Percentiles rank a stretch among this genome's conserved stretches.
Conservation (phyloP, 495 filamentous ascomycete species). For the Clavariopsis aquatica region DNA sequence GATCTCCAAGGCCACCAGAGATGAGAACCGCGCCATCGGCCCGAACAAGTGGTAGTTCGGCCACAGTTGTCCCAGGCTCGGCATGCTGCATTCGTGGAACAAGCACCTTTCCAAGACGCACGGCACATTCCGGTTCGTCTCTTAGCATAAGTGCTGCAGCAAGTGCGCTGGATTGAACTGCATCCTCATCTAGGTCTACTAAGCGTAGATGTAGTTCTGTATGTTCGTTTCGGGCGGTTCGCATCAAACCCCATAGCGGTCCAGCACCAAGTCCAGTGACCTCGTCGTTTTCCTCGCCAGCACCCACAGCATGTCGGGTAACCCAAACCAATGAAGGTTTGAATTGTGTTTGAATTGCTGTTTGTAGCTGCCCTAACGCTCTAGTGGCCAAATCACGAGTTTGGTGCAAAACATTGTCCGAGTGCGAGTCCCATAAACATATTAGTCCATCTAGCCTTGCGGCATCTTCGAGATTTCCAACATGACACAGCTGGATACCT, state of each 20-base stretch:
- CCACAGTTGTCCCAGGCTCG: conserved; percentile 7
- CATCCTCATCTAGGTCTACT: conserved; percentile 36
- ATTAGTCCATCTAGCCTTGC: conserved; percentile 36
- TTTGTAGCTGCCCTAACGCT: conserved; percentile 21
- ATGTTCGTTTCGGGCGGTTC: conserved; percentile 40
- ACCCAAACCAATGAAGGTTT: conserved; percentile 37
- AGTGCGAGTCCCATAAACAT: conserved; percentile 39
- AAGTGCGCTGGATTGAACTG: not conserved
- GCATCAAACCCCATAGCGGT: conserved; percentile 41
- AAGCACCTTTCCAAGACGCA: not conserved
- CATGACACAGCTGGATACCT: conserved; percentile 23
- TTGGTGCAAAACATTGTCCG: conserved; percentile 23
- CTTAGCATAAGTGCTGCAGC: conserved; percentile 29
- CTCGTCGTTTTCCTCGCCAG: conserved; percentile 21
- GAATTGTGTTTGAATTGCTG: conserved; percentile 20
- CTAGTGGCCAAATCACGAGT: conserved; percentile 26
- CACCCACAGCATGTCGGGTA: conserved; percentile 39
- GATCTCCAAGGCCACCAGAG: conserved; percentile 31
- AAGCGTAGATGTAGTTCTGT: conserved; percentile 41
- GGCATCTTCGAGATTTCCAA: conserved; percentile 28
- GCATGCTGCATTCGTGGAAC: conserved; percentile 7
- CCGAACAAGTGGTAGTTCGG: conserved; percentile 11
- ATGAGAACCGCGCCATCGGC: conserved; percentile 46
- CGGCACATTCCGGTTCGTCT: conserved; percentile 13
- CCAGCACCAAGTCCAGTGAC: conserved; percentile 30